These are phyloP conservation scores for Ogataea pini DNA, from an alignment of 805 yeast genomes.

Conservation along the genomic window DNA sequence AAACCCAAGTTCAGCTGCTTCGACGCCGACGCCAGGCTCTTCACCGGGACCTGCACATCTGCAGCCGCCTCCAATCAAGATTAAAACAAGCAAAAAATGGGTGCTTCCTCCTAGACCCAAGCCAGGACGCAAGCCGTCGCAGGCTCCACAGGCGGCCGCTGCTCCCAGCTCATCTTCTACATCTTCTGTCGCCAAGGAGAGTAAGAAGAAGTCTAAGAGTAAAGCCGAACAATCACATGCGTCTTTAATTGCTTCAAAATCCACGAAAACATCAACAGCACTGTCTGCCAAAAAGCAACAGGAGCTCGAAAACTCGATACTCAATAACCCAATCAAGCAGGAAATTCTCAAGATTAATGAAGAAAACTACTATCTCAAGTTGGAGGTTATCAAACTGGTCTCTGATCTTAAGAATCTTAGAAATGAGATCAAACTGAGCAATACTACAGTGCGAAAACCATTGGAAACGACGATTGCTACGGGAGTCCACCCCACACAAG, in stretches of 20 bases:
- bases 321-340: slow-evolving; percentile 37
- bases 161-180: slow-evolving; percentile 10
- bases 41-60: slow-evolving; percentile 11
- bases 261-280: not conserved
- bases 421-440: slow-evolving; percentile 18
- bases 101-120: slow-evolving; percentile 84
- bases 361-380: slow-evolving; percentile 45
- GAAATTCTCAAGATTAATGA: slow-evolving; percentile 45
- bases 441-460: not conserved
- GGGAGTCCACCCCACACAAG: no score
- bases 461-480: not conserved
- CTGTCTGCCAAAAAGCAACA: slow-evolving; percentile 2
- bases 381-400: slow-evolving; percentile 46
- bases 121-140: slow-evolving; percentile 60
- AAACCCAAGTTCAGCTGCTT: slow-evolving; percentile 11
- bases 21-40: slow-evolving; percentile 16
- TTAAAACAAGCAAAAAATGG: slow-evolving; percentile 76
- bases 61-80: slow-evolving; percentile 28
- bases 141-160: slow-evolving; percentile 7
- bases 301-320: slow-evolving; percentile 21
- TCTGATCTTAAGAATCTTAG: slow-evolving; percentile 43
- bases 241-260: not conserved
- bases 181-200: slow-evolving; percentile 7
- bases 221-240: not conserved
- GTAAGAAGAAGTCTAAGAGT: slow-evolving; percentile 13